Evolutionary conservation across 106 monocot species (phyloP), one percentile per base, ranked within the genome.

Genomic region (Dendrobium chrysotoxum): DNA sequence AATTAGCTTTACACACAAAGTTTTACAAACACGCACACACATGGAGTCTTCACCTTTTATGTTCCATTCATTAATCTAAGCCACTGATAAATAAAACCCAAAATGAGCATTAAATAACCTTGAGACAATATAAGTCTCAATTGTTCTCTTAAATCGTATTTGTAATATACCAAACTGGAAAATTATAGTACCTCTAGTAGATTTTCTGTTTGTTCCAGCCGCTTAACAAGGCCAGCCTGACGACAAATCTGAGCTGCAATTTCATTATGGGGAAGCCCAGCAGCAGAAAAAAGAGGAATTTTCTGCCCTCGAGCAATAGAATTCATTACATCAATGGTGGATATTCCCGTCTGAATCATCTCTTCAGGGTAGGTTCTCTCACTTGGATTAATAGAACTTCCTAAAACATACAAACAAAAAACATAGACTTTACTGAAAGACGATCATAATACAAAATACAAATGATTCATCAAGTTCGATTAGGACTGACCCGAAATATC

Each of bases 251-350:
- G 97, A 78, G 97, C 97, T 86, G 97, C 97, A 65, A 97, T 97
- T 84, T 92, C 94, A 87, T 97, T 98, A 75, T 98, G 98, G 82
- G 98, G 92, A 81, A 98, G 92, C 71, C 98, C 98, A 80, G 98
- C 87, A 80, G 98, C 92, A 86, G 98, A 98, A 72, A 98, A 98
- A 75, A 98, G 91, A 73, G 98, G 98, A 25, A 98, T 98, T 81
- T 98, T 98, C 86, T 98, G 98, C n/a, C 98, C 98, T 80, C 98
- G 83, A 81, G 98, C 98, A 89, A 98, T 98, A 45, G 98, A 98
- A 45, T 98, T 98, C 98, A 98, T 98, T 53, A 98, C 94, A 91
- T 98, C 98, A 79, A 98, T 98, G 16, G 98, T 98, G 9, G 98
- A 98, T 84, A 98, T 98, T 61, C 98, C 98, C 77, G 98, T 98